A percentile compares a stretch with the other conserved stretches of the same genome.
Conservation (phyloP, 192 early-diverging fungal species). For the Obelidium mucronatum region DNA sequence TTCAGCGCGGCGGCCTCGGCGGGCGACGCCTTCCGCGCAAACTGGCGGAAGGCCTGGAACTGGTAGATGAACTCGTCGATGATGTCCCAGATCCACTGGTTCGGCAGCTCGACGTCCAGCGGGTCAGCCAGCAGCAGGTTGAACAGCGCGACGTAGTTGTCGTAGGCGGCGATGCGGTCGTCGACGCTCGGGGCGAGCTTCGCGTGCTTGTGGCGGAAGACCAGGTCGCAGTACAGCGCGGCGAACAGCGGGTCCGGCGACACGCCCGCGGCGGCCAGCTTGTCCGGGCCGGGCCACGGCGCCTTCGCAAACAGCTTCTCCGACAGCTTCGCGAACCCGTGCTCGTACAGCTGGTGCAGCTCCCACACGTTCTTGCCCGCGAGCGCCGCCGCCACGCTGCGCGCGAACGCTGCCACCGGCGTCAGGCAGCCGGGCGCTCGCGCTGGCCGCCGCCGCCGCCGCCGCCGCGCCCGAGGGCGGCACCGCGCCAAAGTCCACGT, state of each 20-base stretch:
- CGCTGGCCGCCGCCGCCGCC: not conserved
- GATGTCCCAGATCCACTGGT: conserved; percentile 99
- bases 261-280: conserved; percentile 62
- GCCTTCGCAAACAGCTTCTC: conserved; percentile 91
- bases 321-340: conserved; percentile 87
- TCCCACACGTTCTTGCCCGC: conserved; percentile 85
- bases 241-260: conserved; percentile 83
- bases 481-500: not conserved
- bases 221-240: conserved; percentile 94
- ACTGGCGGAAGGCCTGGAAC: conserved; percentile 97
- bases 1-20: conserved; percentile 83
- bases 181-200: conserved; percentile 88
- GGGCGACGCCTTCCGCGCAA: conserved; percentile 63
- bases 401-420: conserved; percentile 82
- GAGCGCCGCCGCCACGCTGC: conserved; percentile 81
- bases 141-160: conserved; percentile 97
- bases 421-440: conserved; percentile 76
- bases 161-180: conserved; percentile 89
- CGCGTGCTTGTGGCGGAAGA: conserved; percentile 96
- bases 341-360: conserved; percentile 87
- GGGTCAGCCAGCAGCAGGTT: conserved; percentile 96
- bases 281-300: conserved; percentile 88
- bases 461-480: not conserved
- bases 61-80: conserved; percentile 99
- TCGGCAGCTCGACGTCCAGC: conserved; percentile 91